Evolutionary conservation across 345 rosid species (phyloP).

Genomic region (Passiflora organensis): DNA sequence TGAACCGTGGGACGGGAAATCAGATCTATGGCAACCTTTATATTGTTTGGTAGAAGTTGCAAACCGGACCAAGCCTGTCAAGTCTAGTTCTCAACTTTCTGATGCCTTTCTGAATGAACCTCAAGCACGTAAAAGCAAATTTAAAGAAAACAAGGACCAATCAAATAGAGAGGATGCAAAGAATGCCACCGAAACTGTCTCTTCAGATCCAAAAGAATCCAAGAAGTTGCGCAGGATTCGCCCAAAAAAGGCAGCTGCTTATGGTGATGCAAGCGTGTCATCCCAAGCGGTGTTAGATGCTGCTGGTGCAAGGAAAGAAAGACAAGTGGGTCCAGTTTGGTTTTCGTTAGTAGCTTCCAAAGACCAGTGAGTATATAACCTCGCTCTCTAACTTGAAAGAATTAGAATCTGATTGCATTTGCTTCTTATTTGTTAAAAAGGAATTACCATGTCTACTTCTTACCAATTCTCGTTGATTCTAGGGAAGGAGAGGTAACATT

Average conservation of each 20-base stretch:
- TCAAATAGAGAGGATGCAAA: constrained; percentile 17
- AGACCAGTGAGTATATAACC: constrained; percentile 27
- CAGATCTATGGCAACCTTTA: constrained; percentile 33
- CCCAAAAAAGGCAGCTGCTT: constrained; percentile 9
- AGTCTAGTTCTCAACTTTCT: constrained; percentile 17
- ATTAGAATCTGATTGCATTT: constrained; percentile 3
- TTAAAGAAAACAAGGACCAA: constrained; percentile 12
- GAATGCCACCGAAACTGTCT: not conserved
- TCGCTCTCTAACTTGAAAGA: constrained; percentile 14
- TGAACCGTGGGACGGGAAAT: constrained; percentile 20
- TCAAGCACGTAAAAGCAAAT: constrained; percentile 13
- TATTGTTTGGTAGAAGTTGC: constrained; percentile 32
- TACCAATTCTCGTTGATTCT: not conserved
- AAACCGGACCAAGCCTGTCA: constrained; percentile 24
- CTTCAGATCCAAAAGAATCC: constrained; percentile 5
- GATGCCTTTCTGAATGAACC: constrained; percentile 14
- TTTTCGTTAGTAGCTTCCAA: constrained; percentile 28
- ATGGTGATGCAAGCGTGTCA: constrained; percentile 11
- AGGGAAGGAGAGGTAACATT: constrained; percentile 29
- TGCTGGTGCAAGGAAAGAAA: constrained; percentile 17
- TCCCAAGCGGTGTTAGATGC: constrained; percentile 13
- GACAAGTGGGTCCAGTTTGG: constrained; percentile 22
- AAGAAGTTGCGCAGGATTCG: constrained; percentile 22
- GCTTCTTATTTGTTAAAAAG: constrained; percentile 6
- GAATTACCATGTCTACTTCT: constrained; percentile 18